Conservation (phyloP, 345 rosid genomes). For the Linum tenue region DNA sequence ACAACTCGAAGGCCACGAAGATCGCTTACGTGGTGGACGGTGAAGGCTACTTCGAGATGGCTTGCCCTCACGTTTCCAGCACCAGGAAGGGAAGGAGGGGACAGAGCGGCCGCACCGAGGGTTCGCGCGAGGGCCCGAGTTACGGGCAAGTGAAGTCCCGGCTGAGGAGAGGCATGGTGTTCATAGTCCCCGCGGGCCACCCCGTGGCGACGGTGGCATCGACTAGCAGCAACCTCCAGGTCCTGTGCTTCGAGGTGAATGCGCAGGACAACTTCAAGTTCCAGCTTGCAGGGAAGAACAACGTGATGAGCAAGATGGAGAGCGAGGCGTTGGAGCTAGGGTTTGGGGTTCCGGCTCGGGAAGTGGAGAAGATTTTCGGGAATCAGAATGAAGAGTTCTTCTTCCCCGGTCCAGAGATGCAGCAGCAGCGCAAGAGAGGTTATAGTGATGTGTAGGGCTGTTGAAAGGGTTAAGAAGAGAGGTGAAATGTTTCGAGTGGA, state of each 20-base stretch:
- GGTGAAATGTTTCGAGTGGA: not conserved
- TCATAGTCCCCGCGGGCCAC: constrained; percentile 16
- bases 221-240: constrained; percentile 4
- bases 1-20: constrained; percentile 18
- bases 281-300: constrained; percentile 15
- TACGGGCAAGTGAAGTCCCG: constrained; percentile 8
- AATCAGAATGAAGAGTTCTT: constrained; percentile 27
- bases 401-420: constrained; percentile 30
- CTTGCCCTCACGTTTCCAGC: constrained; percentile 10
- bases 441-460: constrained; percentile 13
- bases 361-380: constrained; percentile 18
- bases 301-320: constrained; percentile 11
- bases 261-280: constrained; percentile 10
- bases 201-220: constrained; percentile 16
- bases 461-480: not conserved
- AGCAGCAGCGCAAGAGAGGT: constrained; percentile 4
- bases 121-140: not conserved
- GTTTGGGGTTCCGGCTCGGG: constrained; percentile 10
- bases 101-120: not conserved
- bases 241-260: constrained; percentile 17
- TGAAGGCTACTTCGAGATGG: constrained; percentile 25
- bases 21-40: constrained; percentile 13
- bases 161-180: constrained; percentile 8
- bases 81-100: not conserved
- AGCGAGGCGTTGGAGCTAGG: constrained; percentile 14